phyloP scores from a whole-genome alignment of 2,329 filamentous ascomycete species.

The Xylaria multiplex region DNA sequence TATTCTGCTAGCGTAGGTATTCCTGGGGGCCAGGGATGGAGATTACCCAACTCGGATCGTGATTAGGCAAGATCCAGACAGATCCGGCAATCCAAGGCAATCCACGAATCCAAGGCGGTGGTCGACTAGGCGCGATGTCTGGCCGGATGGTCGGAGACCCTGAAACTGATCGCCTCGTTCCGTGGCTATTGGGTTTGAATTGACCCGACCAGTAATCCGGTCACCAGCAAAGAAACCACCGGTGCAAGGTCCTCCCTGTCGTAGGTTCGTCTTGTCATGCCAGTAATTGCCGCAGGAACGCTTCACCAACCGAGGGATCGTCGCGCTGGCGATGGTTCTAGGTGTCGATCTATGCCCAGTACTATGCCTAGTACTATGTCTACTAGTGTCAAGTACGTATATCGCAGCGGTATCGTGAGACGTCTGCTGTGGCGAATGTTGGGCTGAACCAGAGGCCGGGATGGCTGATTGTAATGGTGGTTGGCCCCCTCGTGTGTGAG shows the following conservation, averaged over 20 bases:
- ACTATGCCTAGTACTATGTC: not conserved
- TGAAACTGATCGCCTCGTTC: conserved; percentile 37
- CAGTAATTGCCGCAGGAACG: conserved; percentile 34
- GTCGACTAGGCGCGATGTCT: conserved; percentile 13
- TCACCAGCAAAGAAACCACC: conserved; percentile 22
- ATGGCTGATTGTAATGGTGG: not conserved
- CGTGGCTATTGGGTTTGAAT: conserved; percentile 22
- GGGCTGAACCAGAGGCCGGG: conserved; percentile 14
- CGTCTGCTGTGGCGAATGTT: conserved; percentile 35
- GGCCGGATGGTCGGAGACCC: conserved; percentile 31
- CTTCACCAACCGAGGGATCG: conserved; percentile 23
- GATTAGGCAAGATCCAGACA: conserved; percentile 25
- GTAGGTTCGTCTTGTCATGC: conserved; percentile 34
- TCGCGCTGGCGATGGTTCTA: conserved; percentile 8
- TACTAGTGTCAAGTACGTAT: conserved; percentile 11
- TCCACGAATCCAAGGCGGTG: conserved; percentile 5
- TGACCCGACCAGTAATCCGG: conserved; percentile 19
- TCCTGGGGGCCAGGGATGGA: conserved; percentile 32
- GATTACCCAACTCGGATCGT: conserved; percentile 27
- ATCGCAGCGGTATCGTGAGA: conserved; percentile 25
- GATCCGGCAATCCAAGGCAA: conserved; percentile 24
- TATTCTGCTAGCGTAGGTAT: conserved; percentile 1
- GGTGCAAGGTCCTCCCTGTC: conserved; percentile 31
- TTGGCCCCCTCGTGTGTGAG: not conserved
- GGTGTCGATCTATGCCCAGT: conserved; percentile 21